Conservation (phyloP, 2,329 filamentous ascomycete species). For the Grosmannia serpens region DNA sequence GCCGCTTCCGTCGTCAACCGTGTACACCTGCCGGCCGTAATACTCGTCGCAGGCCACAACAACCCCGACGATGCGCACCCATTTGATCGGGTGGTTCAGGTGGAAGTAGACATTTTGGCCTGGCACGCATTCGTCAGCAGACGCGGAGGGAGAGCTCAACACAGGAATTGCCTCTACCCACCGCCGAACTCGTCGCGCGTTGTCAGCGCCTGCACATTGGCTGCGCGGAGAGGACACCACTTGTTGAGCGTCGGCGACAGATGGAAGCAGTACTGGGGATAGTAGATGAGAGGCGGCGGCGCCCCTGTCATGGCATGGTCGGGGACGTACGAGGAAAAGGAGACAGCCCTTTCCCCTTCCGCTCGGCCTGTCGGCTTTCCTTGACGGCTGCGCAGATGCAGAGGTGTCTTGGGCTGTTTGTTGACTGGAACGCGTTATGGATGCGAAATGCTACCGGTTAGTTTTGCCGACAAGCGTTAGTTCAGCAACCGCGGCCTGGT, state of each 20-base stretch:
- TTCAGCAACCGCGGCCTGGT: no score
- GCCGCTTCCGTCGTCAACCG: slow-evolving; percentile 55
- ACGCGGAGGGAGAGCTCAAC: not conserved
- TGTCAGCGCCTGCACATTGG: slow-evolving; percentile 37
- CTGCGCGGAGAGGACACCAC: slow-evolving; percentile 45
- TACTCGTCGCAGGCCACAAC: slow-evolving; percentile 52
- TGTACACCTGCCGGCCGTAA: slow-evolving; percentile 35
- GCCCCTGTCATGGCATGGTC: slow-evolving; percentile 40
- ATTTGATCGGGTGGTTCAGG: slow-evolving; percentile 65
- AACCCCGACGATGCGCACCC: slow-evolving; percentile 59
- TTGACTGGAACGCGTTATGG: not conserved
- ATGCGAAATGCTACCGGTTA: no score
- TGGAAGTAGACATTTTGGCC: slow-evolving; percentile 53
- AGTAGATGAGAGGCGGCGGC: slow-evolving; percentile 22
- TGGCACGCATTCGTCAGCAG: slow-evolving; percentile 7
- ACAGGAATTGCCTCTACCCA: slow-evolving; percentile 16
- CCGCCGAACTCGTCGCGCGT: slow-evolving; percentile 41
- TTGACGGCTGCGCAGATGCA: not conserved
- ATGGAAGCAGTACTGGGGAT: slow-evolving; percentile 52
- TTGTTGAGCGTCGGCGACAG: slow-evolving; percentile 47
- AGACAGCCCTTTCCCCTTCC: not conserved
- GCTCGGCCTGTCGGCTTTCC: not conserved
- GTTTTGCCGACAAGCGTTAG: no score
- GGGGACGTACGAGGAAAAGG: not conserved
- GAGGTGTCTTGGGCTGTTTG: not conserved